phyloP scores from a whole-genome alignment of 805 yeast genomes.

The Kodamaea restingae region DNA sequence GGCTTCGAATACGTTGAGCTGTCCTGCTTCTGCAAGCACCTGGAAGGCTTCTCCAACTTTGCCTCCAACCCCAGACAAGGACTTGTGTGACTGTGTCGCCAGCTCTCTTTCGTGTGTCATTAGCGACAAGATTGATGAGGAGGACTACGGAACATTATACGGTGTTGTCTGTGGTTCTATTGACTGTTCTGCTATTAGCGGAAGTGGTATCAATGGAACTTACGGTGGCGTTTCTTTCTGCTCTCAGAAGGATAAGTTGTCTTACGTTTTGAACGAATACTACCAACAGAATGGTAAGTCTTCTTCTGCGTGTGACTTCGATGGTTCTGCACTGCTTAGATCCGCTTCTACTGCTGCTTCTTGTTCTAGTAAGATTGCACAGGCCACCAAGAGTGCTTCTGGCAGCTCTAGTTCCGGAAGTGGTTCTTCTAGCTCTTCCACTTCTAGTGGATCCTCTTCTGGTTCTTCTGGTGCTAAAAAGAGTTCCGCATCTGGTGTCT shows the following conservation, averaged over 20 bases:
- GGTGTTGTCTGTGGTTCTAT: conserved; percentile 52
- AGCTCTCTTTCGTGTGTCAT: conserved; percentile 59
- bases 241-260: conserved; percentile 57
- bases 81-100: conserved; percentile 61
- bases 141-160: conserved; percentile 60
- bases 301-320: conserved; percentile 60
- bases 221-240: conserved; percentile 78
- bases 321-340: conserved; percentile 57
- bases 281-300: conserved; percentile 37
- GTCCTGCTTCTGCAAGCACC: conserved; percentile 53
- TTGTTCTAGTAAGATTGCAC: conserved; percentile 25
- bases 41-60: conserved; percentile 67
- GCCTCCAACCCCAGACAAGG: conserved; percentile 76
- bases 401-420: conserved; percentile 24
- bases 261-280: conserved; percentile 52
- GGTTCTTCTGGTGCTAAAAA: conserved; percentile 16
- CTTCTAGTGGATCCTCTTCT: conserved; percentile 21
- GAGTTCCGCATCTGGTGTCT: conserved; percentile 15
- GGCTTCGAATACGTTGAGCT: conserved; percentile 41
- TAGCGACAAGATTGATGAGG: conserved; percentile 45
- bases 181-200: conserved; percentile 59
- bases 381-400: conserved; percentile 13
- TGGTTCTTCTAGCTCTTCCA: conserved; percentile 19
- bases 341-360: conserved; percentile 28
- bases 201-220: conserved; percentile 59